Conservation (phyloP, 352 stramenopile species). For the Pelagophyceae sp. region DNA sequence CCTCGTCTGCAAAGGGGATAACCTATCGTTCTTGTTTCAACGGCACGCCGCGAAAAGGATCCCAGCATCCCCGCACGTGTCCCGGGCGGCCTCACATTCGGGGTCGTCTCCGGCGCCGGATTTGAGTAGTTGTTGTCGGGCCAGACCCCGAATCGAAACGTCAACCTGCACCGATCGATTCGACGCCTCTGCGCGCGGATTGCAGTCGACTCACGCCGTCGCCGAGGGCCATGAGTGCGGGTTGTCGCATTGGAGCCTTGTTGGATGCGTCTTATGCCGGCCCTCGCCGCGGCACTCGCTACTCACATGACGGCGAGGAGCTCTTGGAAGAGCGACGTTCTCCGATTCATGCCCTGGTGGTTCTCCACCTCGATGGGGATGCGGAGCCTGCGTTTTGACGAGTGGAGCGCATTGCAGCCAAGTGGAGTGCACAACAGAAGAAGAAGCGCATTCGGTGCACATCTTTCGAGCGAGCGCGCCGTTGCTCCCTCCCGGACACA, state of each 20-base stretch:
- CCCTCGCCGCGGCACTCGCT: no score
- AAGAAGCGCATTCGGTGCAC: background rate
- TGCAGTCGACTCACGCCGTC: background rate
- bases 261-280: background rate
- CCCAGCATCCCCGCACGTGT: no score
- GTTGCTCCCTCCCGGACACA: no score
- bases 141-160: conserved; percentile 12
- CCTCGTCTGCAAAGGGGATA: background rate
- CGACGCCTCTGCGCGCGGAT: background rate
- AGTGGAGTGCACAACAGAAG: background rate
- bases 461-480: no score
- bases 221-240: conserved; percentile 8
- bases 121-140: background rate
- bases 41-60: no score
- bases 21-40: no score
- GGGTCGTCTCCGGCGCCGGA: background rate
- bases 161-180: background rate
- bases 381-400: background rate
- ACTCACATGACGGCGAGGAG: conserved; percentile 10
- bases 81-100: no score
- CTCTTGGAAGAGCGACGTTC: conserved; percentile 15
- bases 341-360: background rate
- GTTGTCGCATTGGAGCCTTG: background rate
- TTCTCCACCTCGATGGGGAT: conserved; percentile 13
- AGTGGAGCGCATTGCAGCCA: no score